Evolutionary conservation across 305 asterid species (phyloP), one percentile per base, ranked within the genome.

Genomic region (Nicotiana rustica): DNA sequence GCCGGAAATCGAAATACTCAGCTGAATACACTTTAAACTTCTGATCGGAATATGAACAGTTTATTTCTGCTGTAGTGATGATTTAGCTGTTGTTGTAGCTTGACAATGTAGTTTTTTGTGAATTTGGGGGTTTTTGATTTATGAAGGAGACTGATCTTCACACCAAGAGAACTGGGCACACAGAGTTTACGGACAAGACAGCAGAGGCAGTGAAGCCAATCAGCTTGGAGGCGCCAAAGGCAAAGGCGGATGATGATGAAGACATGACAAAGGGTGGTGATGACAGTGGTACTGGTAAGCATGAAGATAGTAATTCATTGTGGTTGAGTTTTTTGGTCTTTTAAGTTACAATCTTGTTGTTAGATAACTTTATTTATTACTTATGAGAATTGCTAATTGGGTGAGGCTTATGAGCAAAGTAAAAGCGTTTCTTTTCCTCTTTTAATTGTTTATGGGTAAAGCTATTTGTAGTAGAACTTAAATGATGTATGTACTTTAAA

Each of bases 121-220:
- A 31, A 17, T 52, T 67, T 66, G 6, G 41, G 69, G 44, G 59
- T 47, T 31, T 65, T 82, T 10, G 49, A 15, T 77, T 12, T 84
- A 5, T 78, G 71, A 85, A 96, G 99, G 99, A 96, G 92, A 90
- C 88, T 80, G 97, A 95, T 91, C 77, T 96, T 85, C 99, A 96
- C 79, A 93, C 94, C 31, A 95, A 95, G 91, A 94, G 99, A 91
- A 92, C 99, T 21, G 98, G 99, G 55, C 99, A 96, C 86, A 83
- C 83, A 13, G 97, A 93, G 80, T 96, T 95, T 86, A 90, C 82
- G 85, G 99, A 96, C 89, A 96, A 92, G 93, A 95, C 98, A 35
- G 89, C 91, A 15, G 98, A 96, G 89, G 82, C 91, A 25, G 91
- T 86, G 49, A 90, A 90, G 77, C 98, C 98, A 29, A 93, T 96